Conservation (phyloP, 805 yeast genomes). For the Zygosaccharomyces pseudorouxii region DNA sequence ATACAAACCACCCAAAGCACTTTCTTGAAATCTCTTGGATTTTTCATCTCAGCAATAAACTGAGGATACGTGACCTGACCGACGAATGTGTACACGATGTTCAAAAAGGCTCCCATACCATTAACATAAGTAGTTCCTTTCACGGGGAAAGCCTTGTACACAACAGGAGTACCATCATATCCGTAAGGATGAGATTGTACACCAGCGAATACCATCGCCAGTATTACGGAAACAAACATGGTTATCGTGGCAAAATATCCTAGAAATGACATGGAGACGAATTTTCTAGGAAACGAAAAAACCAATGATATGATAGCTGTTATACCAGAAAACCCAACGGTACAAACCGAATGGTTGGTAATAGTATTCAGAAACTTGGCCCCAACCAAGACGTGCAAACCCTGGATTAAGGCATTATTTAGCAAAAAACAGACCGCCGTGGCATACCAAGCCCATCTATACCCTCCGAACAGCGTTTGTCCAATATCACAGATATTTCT, state of each 20-base stretch:
- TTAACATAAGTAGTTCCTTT: conserved; percentile 49
- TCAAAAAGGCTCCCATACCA: conserved; percentile 53
- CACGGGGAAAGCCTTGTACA: conserved; percentile 46
- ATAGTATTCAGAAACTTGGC: conserved; percentile 56
- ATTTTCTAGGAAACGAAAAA: conserved; percentile 53
- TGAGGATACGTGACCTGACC: conserved; percentile 63
- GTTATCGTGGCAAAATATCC: conserved; percentile 53
- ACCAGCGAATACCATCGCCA: conserved; percentile 52
- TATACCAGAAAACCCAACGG: conserved; percentile 50
- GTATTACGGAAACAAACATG: conserved; percentile 52
- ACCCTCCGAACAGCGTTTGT: conserved; percentile 49
- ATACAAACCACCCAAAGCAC: conserved; percentile 49
- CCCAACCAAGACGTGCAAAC: conserved; percentile 56
- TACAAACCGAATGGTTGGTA: conserved; percentile 45
- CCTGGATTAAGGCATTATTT: conserved; percentile 55
- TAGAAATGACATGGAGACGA: conserved; percentile 46
- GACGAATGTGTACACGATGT: conserved; percentile 58
- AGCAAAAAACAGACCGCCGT: conserved; percentile 51
- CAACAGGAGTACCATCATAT: conserved; percentile 40
- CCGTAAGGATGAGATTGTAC: conserved; percentile 46
- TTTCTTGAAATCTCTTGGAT: conserved; percentile 54
- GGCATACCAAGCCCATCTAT: conserved; percentile 50
- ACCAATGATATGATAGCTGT: conserved; percentile 46
- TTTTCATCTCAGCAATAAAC: conserved; percentile 55
- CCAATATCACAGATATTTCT: conserved; percentile 57